Conservation (phyloP, 306 rosid species). For the Rubus parviflorus region DNA sequence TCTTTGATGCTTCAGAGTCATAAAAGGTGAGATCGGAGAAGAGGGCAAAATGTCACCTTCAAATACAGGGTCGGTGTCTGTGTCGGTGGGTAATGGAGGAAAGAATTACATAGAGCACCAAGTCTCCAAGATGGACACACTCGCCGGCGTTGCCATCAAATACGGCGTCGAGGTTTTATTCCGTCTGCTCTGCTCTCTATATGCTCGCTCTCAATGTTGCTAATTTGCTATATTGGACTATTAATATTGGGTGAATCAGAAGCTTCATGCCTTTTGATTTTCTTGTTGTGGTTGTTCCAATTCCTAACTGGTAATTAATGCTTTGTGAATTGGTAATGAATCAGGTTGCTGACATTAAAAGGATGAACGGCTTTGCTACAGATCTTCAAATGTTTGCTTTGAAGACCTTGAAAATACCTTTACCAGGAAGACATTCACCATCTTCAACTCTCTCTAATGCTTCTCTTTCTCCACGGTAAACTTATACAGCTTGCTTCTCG, state of each 20-base stretch:
- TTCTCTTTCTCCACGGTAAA: slow-evolving; percentile 42
- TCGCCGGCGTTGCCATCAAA: slow-evolving; percentile 89
- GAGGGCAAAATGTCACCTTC: slow-evolving; percentile 64
- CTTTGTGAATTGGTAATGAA: slow-evolving; percentile 14
- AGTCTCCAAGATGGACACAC: slow-evolving; percentile 80
- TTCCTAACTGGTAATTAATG: background rate
- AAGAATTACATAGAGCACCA: slow-evolving; percentile 61
- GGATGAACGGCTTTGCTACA: slow-evolving; percentile 77
- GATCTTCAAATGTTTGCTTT: slow-evolving; percentile 92
- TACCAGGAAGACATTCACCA: slow-evolving; percentile 87
- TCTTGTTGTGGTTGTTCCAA: background rate
- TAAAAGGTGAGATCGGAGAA: slow-evolving; percentile 9
- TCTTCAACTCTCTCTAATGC: slow-evolving; percentile 30
- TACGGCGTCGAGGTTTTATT: slow-evolving; percentile 83
- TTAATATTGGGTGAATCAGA: background rate
- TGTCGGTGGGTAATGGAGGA: slow-evolving; percentile 15
- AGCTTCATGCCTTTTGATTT: background rate
- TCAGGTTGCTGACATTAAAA: slow-evolving; percentile 81
- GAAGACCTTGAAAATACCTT: slow-evolving; percentile 70
- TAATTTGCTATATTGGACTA: background rate
- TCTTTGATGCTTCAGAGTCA: background rate
- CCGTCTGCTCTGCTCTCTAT: no score
- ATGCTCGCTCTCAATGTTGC: background rate
- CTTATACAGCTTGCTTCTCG: no score
- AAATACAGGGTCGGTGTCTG: slow-evolving; percentile 22